Base-by-base conservation (phyloP, 2,329 filamentous ascomycete genomes). In the Hymenoscyphus infarciens region DNA sequence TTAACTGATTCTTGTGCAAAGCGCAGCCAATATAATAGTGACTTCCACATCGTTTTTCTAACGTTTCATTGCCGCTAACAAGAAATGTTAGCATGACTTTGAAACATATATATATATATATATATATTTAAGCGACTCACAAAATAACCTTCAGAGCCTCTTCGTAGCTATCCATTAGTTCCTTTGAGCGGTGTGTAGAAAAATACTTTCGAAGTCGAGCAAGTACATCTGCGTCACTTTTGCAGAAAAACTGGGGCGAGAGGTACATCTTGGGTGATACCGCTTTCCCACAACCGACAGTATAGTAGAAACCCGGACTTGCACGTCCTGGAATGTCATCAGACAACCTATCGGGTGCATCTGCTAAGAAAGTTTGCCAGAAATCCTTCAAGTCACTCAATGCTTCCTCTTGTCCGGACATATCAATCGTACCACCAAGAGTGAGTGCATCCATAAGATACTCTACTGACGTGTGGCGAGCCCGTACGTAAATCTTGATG, bases 391-490 rank as follows among this genome's bases (percentile, higher is more conserved):
- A 61, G 59, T 68, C 66, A 22, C 56, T 58, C 11, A 71, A 60
- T 1, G 67, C 67, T 60, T 68, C 64, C 38, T 64, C 58, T 42
- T 42, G 39, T 19, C 57, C 58, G 2, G 56, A 60, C 33, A 66
- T 45, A 55, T 66, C 56, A 27, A 66, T 59, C 16, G 63, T 60
- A 15, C 69, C 69, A 15, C 69, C 69, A 5, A 71, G 64, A 1
- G 69, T 70, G 8, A 71, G 62, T n/a, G 62, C 66, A 60, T 71
- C 69, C 65, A 70, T 67, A 31, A 71, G 62, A 57, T 68, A 71
- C 5, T 69, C 67, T 19, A 67, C 42, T 16, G 67, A 65, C 2
- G 67, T 71, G 52, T 66, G 60, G 13, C 63, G 67, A 1, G 66
- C 66, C 11, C 69, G 67, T 2, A 69, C 63, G 53, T 71, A 71